These are phyloP conservation scores for Elongisporangium prolatum DNA, from an alignment of 352 stramenopile species.

Conservation along the genomic window DNA sequence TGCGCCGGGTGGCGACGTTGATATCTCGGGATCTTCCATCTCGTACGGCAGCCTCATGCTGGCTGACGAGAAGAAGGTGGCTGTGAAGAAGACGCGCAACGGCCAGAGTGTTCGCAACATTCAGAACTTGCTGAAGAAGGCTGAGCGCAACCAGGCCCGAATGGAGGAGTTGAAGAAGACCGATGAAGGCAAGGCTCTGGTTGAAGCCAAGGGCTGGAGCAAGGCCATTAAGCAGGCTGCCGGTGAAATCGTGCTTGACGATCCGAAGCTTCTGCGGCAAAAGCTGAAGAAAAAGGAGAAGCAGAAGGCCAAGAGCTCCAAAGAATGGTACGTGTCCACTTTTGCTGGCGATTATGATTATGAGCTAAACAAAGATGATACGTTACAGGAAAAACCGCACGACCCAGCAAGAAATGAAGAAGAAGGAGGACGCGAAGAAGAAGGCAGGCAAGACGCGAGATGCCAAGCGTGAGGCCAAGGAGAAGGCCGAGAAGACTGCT, in stretches of 20 bases:
- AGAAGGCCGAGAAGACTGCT: constrained; percentile 37
- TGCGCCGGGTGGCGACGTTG: constrained; percentile 6
- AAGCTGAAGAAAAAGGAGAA: constrained; percentile 88
- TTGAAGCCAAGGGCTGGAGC: constrained; percentile 62
- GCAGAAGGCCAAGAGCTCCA: constrained; percentile 67
- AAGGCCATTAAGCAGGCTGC: constrained; percentile 71
- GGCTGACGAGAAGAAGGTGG: constrained; percentile 43
- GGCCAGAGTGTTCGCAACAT: constrained; percentile 63
- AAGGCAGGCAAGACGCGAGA: constrained; percentile 10
- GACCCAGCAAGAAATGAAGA: constrained; percentile 45
- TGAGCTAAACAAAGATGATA: constrained; percentile 1
- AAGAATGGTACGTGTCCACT: constrained; percentile 43
- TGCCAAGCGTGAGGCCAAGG: background rate
- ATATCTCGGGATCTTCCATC: constrained; percentile 33
- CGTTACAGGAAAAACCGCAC: constrained; percentile 49
- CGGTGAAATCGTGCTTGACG: constrained; percentile 61
- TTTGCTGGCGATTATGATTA: background rate
- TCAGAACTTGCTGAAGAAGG: constrained; percentile 81
- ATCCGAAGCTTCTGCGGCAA: constrained; percentile 70
- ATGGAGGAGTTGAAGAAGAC: constrained; percentile 81
- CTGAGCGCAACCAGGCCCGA: constrained; percentile 65
- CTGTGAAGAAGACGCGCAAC: constrained; percentile 67
- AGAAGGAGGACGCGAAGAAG: constrained; percentile 70
- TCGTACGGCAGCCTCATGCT: constrained; percentile 78
- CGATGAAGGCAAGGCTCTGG: constrained; percentile 58